Percentiles rank a stretch among this genome's conserved stretches.
Evolutionary conservation across 2,329 filamentous ascomycete species (phyloP).

Genomic region (Pseudonectria buxi): DNA sequence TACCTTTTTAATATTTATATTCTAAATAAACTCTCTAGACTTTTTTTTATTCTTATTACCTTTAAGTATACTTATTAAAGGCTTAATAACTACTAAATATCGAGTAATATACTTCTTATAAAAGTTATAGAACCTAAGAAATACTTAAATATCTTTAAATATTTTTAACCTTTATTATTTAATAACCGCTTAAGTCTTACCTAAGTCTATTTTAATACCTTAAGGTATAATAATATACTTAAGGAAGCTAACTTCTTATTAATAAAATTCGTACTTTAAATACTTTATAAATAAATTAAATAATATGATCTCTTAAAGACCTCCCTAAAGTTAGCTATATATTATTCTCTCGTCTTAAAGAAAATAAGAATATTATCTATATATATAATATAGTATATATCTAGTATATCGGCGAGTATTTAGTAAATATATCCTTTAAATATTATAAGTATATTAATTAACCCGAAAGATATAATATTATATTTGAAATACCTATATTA

Average conservation of each 20-base stretch:
- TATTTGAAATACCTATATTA: constrained; percentile 12
- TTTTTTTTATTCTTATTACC: constrained; percentile 1
- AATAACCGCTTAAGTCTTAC: constrained; percentile 2
- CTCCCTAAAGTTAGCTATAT: constrained; percentile 7
- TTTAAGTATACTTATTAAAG: constrained; percentile 2
- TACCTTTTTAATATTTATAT: background rate
- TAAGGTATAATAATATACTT: constrained; percentile 3
- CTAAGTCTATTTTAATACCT: constrained; percentile 2
- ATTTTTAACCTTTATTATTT: constrained; percentile 1
- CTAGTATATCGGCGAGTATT: constrained; percentile 6
- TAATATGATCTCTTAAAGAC: constrained; percentile 4
- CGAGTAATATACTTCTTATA: constrained; percentile 3
- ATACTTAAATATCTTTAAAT: constrained; percentile 3
- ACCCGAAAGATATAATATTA: constrained; percentile 8
- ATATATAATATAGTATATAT: constrained; percentile 12
- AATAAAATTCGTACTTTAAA: constrained; percentile 7
- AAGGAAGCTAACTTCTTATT: constrained; percentile 3
- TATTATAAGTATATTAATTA: constrained; percentile 9
- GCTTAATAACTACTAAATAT: constrained; percentile 1
- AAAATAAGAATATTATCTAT: constrained; percentile 12
- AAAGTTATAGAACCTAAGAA: constrained; percentile 3
- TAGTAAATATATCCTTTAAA: constrained; percentile 12
- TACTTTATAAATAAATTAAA: constrained; percentile 7
- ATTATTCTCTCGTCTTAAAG: constrained; percentile 4
- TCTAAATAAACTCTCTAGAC: background rate